phyloP scores from a whole-genome alignment of 805 yeast genomes.

The Starmerella bacillaris region DNA sequence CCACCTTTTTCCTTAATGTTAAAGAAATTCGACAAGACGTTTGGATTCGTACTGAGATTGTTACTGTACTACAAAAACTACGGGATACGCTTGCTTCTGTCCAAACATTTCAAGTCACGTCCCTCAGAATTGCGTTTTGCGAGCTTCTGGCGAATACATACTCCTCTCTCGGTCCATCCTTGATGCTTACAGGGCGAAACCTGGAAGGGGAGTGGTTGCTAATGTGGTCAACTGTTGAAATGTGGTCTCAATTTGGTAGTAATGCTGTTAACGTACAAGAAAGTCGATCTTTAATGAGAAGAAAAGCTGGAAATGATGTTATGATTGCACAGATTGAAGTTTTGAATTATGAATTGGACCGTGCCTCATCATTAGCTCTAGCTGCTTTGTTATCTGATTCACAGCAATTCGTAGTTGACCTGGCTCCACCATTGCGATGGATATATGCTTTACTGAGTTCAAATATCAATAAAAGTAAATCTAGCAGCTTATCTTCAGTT shows the following conservation, averaged over 20 bases:
- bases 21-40: conserved; percentile 41
- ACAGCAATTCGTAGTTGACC: conserved; percentile 21
- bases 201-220: conserved; percentile 26
- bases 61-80: conserved; percentile 19
- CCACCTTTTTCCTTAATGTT: conserved; percentile 42
- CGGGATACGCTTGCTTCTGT: conserved; percentile 26
- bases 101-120: conserved; percentile 26
- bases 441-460: conserved; percentile 46
- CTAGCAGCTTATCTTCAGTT: too few relatives aligned
- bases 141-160: conserved; percentile 64
- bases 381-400: conserved; percentile 55
- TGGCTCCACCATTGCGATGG: conserved; percentile 57
- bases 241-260: conserved; percentile 89
- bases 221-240: conserved; percentile 65
- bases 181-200: conserved; percentile 11
- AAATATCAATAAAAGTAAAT: conserved; percentile 18
- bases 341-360: conserved; percentile 51
- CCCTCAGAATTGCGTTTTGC: conserved; percentile 32
- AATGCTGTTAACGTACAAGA: conserved; percentile 41
- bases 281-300: conserved; percentile 44
- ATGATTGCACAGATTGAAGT: conserved; percentile 36
- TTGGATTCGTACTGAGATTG: conserved; percentile 47
- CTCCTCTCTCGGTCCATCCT: conserved; percentile 18
- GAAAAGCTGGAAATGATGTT: conserved; percentile 15
- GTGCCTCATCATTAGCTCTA: conserved; percentile 66